Percentiles rank a stretch among this genome's conserved stretches.
These are phyloP conservation scores for Aegilops tauschii DNA, from an alignment of 176 grass and related monocot genomes.

Conservation along the genomic window DNA sequence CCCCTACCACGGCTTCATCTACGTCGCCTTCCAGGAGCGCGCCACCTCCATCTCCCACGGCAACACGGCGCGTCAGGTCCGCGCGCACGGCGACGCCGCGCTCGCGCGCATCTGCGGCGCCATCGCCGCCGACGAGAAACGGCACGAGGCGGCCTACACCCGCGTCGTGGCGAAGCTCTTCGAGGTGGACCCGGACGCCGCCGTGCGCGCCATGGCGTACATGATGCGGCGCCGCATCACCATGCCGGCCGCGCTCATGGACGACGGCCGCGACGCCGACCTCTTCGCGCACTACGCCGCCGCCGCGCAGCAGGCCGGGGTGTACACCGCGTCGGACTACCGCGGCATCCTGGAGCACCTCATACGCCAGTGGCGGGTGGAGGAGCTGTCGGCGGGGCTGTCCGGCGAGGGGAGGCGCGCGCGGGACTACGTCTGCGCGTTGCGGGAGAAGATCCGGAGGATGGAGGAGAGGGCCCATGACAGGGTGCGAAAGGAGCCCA, in stretches of 20 bases:
- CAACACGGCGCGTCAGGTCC: slow-evolving; percentile 64
- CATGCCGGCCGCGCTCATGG: slow-evolving; percentile 78
- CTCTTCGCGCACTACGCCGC: slow-evolving; percentile 60
- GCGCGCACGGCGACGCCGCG: slow-evolving; percentile 40
- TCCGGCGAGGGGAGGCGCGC: slow-evolving; percentile 59
- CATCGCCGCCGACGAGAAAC: slow-evolving; percentile 75
- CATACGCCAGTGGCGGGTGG: slow-evolving; percentile 58
- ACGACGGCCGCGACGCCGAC: slow-evolving; percentile 53
- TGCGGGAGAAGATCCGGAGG: slow-evolving; percentile 60
- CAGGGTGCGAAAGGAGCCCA: slow-evolving; percentile 25
- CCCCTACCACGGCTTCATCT: slow-evolving; percentile 68
- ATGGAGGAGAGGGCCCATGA: slow-evolving; percentile 59
- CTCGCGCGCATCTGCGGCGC: slow-evolving; percentile 69
- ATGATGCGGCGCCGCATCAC: slow-evolving; percentile 87
- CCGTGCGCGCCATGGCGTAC: slow-evolving; percentile 57
- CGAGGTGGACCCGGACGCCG: slow-evolving; percentile 52
- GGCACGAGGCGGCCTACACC: slow-evolving; percentile 71
- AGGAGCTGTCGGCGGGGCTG: slow-evolving; percentile 43
- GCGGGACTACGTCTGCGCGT: slow-evolving; percentile 65
- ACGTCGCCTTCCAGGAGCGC: slow-evolving; percentile 90
- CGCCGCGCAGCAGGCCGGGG: slow-evolving; percentile 40
- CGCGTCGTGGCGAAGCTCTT: slow-evolving; percentile 66
- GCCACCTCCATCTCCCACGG: slow-evolving; percentile 78
- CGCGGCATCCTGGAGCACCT: slow-evolving; percentile 61
- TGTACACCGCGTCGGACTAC: slow-evolving; percentile 71